Evolutionary conservation across 2,329 filamentous ascomycete genomes (phyloP).

Genomic region (Ceratocystis huliohia): DNA sequence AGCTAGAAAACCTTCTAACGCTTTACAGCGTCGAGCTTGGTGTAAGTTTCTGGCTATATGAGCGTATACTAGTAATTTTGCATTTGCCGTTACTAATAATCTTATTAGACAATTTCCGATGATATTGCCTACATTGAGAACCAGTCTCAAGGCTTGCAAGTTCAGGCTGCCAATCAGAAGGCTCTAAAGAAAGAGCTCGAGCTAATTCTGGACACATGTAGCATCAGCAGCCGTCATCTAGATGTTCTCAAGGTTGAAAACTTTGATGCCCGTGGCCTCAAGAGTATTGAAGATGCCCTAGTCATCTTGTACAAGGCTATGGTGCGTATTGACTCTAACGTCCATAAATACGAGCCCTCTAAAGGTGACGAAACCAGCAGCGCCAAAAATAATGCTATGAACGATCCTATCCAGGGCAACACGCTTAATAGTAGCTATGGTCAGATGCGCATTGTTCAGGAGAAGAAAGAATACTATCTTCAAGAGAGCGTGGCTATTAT

Average conservation of each 20-base stretch:
- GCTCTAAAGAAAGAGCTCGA: slow-evolving; percentile 81
- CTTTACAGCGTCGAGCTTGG: slow-evolving; percentile 89
- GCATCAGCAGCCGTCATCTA: slow-evolving; percentile 57
- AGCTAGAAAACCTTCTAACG: slow-evolving; percentile 85
- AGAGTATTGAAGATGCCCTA: slow-evolving; percentile 64
- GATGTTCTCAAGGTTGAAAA: slow-evolving; percentile 60
- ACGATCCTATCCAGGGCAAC: slow-evolving; percentile 31
- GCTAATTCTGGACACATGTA: slow-evolving; percentile 78
- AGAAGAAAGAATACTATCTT: slow-evolving; percentile 84
- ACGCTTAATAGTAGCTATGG: slow-evolving; percentile 62
- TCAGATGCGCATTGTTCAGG: slow-evolving; percentile 84
- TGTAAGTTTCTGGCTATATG: slow-evolving; percentile 38
- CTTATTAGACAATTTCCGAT: slow-evolving; percentile 67
- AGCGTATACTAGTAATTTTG: background rate
- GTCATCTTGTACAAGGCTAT: slow-evolving; percentile 83
- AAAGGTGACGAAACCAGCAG: slow-evolving; percentile 33
- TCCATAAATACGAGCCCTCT: slow-evolving; percentile 41
- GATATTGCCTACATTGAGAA: slow-evolving; percentile 97
- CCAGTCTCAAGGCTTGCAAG: slow-evolving; percentile 89
- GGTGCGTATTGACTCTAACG: slow-evolving; percentile 78
- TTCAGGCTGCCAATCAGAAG: slow-evolving; percentile 95
- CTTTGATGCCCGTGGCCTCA: slow-evolving; percentile 59
- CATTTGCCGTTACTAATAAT: background rate
- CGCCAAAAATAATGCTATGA: slow-evolving; percentile 15
- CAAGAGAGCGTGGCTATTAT: slow-evolving; percentile 66